Evolutionary conservation across 2,329 filamentous ascomycete species (phyloP).

Genomic region (Lachnellula subtilissima): DNA sequence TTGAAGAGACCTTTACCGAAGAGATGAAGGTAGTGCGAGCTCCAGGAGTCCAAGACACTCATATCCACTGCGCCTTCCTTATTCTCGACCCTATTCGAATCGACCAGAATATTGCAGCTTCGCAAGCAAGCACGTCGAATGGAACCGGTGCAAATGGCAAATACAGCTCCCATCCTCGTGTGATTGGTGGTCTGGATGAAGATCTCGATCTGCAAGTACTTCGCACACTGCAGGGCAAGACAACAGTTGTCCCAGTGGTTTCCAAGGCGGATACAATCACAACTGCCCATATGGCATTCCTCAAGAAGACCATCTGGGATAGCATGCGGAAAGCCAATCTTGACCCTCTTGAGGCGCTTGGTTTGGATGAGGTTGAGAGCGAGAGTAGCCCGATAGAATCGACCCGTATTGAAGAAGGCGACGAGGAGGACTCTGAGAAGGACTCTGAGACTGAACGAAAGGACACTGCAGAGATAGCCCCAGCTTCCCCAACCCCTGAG

Average conservation of each 20-base stretch:
- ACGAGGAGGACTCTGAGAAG: slow-evolving; percentile 39
- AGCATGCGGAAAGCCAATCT: slow-evolving; percentile 80
- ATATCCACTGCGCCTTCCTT: slow-evolving; percentile 94
- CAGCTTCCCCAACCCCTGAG: slow-evolving; percentile 16
- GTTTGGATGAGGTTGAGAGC: slow-evolving; percentile 69
- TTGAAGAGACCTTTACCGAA: slow-evolving; percentile 94
- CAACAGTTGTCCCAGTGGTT: slow-evolving; percentile 90
- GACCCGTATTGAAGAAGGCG: slow-evolving; percentile 49
- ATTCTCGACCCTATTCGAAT: slow-evolving; percentile 83
- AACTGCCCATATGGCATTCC: slow-evolving; percentile 84
- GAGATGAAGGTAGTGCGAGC: slow-evolving; percentile 97
- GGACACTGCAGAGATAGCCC: slow-evolving; percentile 31
- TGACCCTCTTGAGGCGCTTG: slow-evolving; percentile 82
- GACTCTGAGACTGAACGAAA: slow-evolving; percentile 12
- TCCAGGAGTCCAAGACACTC: slow-evolving; percentile 88
- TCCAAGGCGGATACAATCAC: slow-evolving; percentile 97
- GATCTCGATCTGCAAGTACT: slow-evolving; percentile 88
- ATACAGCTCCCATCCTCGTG: slow-evolving; percentile 37
- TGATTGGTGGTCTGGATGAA: slow-evolving; percentile 72
- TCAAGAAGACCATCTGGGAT: slow-evolving; percentile 88
- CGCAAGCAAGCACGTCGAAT: slow-evolving; percentile 50
- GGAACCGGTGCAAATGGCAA: slow-evolving; percentile 47
- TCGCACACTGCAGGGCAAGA: slow-evolving; percentile 83
- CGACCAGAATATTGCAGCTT: slow-evolving; percentile 72
- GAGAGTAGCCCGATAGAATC: slow-evolving; percentile 46